These are phyloP conservation scores for Lyophyllum semitale DNA, from an alignment of 768 basidiomycete species.

Conservation along the genomic window DNA sequence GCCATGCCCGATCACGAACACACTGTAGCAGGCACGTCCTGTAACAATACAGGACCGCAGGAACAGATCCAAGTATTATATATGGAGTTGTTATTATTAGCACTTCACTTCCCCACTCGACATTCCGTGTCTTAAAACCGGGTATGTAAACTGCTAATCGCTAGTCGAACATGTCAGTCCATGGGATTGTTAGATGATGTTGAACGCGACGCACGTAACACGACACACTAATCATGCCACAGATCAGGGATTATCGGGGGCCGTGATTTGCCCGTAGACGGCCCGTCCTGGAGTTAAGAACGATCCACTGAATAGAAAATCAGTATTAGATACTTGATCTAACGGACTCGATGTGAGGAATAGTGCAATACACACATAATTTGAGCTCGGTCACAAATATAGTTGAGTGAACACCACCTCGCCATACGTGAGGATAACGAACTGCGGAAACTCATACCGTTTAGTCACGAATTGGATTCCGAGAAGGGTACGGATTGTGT, in stretches of 20 bases:
- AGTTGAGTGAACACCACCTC: conserved; percentile 34
- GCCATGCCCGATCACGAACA: too few relatives aligned
- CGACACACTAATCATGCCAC: conserved; percentile 38
- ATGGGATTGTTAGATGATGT: background rate
- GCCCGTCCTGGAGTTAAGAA: conserved; percentile 35
- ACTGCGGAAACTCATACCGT: conserved; percentile 23
- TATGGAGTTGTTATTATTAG: too few relatives aligned
- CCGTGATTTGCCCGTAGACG: conserved; percentile 39
- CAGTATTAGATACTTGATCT: background rate
- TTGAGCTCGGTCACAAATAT: conserved; percentile 40
- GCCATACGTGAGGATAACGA: conserved; percentile 40
- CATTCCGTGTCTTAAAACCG: conserved; percentile 35
- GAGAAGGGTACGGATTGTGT: conserved; percentile 12
- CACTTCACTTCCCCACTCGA: too few relatives aligned
- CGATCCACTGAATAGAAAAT: conserved; percentile 31
- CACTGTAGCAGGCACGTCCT: too few relatives aligned
- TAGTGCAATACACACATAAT: conserved; percentile 30
- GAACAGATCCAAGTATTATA: too few relatives aligned
- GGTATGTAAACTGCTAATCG: conserved; percentile 42
- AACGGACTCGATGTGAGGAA: too few relatives aligned
- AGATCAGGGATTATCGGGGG: conserved; percentile 31
- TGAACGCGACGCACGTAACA: conserved; percentile 31
- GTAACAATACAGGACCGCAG: too few relatives aligned
- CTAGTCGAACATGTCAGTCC: conserved; percentile 4
- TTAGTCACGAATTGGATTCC: background rate